Conservation (phyloP, 768 basidiomycete genomes). For the Agaricus blazei region DNA sequence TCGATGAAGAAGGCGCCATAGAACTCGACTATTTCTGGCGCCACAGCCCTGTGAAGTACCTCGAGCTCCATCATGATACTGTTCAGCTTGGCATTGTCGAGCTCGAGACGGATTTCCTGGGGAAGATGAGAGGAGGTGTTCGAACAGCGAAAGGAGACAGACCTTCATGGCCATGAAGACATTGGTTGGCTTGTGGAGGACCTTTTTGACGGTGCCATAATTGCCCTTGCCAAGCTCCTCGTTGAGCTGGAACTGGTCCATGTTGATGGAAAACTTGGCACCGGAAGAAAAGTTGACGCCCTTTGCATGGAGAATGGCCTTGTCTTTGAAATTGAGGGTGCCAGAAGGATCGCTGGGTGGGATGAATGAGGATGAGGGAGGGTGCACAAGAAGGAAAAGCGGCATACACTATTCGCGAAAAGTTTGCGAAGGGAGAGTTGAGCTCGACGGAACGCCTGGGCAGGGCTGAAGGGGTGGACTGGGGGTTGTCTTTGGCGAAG, state of each 20-base stretch:
- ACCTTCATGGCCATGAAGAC: constrained; percentile 99
- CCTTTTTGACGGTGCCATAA: constrained; percentile 96
- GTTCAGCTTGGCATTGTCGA: constrained; percentile 89
- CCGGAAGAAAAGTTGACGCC: constrained; percentile 88
- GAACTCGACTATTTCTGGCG: constrained; percentile 94
- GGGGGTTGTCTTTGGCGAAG: not conserved
- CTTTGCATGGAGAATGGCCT: constrained; percentile 85
- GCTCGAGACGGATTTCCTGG: constrained; percentile 95
- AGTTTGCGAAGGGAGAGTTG: constrained; percentile 85
- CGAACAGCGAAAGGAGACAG: constrained; percentile 15
- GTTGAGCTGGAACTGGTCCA: constrained; percentile 84
- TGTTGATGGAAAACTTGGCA: constrained; percentile 88
- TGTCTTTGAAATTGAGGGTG: constrained; percentile 89
- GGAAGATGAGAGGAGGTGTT: constrained; percentile 6
- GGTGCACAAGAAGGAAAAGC: constrained; percentile 9
- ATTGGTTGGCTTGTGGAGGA: constrained; percentile 89
- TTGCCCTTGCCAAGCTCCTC: constrained; percentile 96
- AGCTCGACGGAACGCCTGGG: constrained; percentile 26
- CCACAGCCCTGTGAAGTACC: constrained; percentile 89
- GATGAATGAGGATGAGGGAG: not conserved
- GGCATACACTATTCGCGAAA: constrained; percentile 88
- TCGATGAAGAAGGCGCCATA: constrained; percentile 99
- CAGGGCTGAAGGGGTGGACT: not conserved
- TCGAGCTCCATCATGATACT: constrained; percentile 99
- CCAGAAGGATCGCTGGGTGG: constrained; percentile 84